Percentiles rank a stretch among this genome's conserved stretches.
phyloP scores from a whole-genome alignment of 139 green algal genomes.

The Chlorella sp. region DNA sequence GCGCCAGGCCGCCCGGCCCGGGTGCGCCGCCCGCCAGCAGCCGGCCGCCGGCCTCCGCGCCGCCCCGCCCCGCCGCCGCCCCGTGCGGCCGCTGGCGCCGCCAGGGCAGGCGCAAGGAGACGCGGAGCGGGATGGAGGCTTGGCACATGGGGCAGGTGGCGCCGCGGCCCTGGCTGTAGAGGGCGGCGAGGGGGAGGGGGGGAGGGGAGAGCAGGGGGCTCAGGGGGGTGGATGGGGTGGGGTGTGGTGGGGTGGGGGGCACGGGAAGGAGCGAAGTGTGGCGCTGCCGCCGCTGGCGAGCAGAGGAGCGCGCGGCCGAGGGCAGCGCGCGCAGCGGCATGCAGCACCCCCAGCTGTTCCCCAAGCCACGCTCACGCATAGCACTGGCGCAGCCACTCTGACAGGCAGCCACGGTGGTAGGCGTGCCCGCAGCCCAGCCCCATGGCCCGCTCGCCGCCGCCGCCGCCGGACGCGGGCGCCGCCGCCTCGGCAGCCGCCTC shows the following conservation, averaged over 20 bases:
- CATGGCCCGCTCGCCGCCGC: constrained; percentile 24
- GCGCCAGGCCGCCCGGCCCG: neutral
- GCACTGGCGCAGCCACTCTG: constrained; percentile 82
- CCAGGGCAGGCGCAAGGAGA: constrained; percentile 53
- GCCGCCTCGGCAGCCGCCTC: neutral
- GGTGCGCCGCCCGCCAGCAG: neutral
- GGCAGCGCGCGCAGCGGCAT: no score
- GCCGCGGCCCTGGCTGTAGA: constrained; percentile 42
- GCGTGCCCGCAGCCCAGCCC: constrained; percentile 73
- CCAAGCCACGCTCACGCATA: constrained; percentile 57
- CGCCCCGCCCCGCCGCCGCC: neutral
- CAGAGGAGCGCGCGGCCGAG: no score
- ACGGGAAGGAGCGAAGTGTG: neutral
- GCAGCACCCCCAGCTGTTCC: no score
- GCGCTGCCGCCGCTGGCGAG: neutral
- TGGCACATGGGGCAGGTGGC: constrained; percentile 85
- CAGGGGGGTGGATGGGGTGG: neutral
- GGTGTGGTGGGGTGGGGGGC: neutral
- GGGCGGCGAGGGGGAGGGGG: neutral
- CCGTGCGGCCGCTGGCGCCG: neutral
- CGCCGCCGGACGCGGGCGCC: neutral
- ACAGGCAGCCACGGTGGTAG: constrained; percentile 76
- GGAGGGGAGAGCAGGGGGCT: neutral
- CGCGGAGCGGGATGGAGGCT: constrained; percentile 59
- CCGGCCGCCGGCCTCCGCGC: neutral